Evolutionary conservation across 2,329 filamentous ascomycete species (phyloP).

Genomic region (Ceratocystis papillata): DNA sequence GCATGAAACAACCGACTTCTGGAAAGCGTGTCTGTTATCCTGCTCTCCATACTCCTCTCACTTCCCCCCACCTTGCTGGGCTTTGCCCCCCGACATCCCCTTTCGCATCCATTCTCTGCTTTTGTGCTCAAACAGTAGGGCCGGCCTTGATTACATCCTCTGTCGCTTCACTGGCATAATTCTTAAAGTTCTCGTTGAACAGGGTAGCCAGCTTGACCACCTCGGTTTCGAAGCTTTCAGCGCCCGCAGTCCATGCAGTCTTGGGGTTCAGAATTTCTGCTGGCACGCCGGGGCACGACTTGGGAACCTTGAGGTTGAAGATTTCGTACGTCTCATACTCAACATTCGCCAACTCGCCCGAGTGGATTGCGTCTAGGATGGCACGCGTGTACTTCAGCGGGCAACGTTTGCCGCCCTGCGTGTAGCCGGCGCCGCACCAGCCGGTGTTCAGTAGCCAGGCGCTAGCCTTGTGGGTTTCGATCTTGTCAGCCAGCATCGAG

Average conservation of each 20-base stretch:
- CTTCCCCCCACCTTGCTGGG: neutral
- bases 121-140: constrained; percentile 30
- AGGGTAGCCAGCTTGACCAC: constrained; percentile 81
- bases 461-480: constrained; percentile 85
- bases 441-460: constrained; percentile 98
- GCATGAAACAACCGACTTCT: constrained; percentile 1
- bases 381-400: constrained; percentile 97
- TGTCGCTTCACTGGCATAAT: constrained; percentile 78
- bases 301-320: constrained; percentile 96
- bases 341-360: constrained; percentile 80
- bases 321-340: constrained; percentile 92
- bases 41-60: constrained; percentile 5
- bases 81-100: neutral
- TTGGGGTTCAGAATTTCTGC: constrained; percentile 88
- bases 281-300: constrained; percentile 77
- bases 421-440: constrained; percentile 85
- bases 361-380: constrained; percentile 94
- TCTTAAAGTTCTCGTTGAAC: constrained; percentile 96
- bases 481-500: constrained; percentile 97
- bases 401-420: constrained; percentile 90
- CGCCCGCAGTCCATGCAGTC: constrained; percentile 78
- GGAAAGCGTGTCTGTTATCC: constrained; percentile 10
- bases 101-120: neutral
- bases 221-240: constrained; percentile 71
- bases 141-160: constrained; percentile 63